These are phyloP conservation scores for Ceratocystiopsis sp. DNA, from an alignment of 2,329 filamentous ascomycete genomes.

Conservation along the genomic window DNA sequence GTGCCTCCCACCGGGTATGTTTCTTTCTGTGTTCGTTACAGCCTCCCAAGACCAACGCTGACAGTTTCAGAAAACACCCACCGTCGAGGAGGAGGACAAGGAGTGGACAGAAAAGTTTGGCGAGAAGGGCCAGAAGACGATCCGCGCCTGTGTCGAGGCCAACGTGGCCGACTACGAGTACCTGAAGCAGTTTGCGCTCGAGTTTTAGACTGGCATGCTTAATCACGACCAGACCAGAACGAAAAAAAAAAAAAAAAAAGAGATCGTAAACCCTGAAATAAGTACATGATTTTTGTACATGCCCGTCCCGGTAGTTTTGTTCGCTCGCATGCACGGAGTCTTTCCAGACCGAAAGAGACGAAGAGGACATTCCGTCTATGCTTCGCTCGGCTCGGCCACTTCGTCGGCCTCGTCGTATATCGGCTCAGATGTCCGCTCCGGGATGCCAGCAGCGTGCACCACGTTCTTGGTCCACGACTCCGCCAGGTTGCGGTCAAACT, in stretches of 20 bases:
- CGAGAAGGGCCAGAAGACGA: conserved; percentile 50
- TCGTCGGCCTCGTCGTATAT: too few relatives aligned
- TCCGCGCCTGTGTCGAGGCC: conserved; percentile 51
- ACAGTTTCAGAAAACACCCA: conserved; percentile 37
- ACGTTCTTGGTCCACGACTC: conserved; percentile 35
- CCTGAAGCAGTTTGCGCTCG: conserved; percentile 59
- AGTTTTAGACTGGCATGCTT: conserved; percentile 26
- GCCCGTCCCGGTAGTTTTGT: background rate
- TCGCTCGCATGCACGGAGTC: too few relatives aligned
- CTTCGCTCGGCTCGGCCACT: too few relatives aligned
- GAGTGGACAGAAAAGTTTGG: conserved; percentile 65
- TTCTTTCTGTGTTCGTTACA: background rate
- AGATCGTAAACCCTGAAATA: background rate
- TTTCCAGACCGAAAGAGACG: too few relatives aligned
- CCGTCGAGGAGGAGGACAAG: conserved; percentile 46
- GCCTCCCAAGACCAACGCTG: background rate
- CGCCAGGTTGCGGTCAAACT: conserved; percentile 29
- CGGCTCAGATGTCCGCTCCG: conserved; percentile 5
- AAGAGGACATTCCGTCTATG: too few relatives aligned
- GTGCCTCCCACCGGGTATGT: conserved; percentile 44
- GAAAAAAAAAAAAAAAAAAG: too few relatives aligned
- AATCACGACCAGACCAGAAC: background rate
- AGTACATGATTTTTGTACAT: background rate
- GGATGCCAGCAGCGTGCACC: conserved; percentile 26
- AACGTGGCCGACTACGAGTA: conserved; percentile 67